phyloP scores from a whole-genome alignment of 78 protist species.

The Chrysochromulina parva region DNA sequence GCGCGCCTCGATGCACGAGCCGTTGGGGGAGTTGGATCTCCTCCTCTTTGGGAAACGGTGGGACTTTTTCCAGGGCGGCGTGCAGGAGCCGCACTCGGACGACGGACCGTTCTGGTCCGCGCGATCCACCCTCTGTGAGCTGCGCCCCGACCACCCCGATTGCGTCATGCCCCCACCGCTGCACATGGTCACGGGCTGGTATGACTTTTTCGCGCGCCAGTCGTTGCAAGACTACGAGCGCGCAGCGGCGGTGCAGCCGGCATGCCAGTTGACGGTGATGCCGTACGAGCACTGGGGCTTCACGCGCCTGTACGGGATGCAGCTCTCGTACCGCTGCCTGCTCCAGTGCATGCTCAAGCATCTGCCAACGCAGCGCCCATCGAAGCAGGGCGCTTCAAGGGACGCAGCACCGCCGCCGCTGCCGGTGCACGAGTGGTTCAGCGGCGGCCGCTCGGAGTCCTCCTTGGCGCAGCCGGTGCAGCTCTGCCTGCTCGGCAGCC shows the following conservation, averaged over 20 bases:
- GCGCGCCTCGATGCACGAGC: background rate
- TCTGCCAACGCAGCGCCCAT: background rate
- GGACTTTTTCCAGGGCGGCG: background rate
- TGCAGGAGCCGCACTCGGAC: background rate
- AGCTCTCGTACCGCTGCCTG: background rate
- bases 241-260: background rate
- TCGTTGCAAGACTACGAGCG: background rate
- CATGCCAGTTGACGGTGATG: background rate
- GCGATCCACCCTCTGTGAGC: background rate
- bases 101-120: background rate
- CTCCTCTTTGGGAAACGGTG: background rate
- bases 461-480: background rate
- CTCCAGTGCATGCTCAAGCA: background rate
- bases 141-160: background rate
- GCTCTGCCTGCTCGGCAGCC: background rate
- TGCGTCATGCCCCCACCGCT: background rate
- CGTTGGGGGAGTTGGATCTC: background rate
- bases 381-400: too few relatives aligned
- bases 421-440: background rate
- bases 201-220: background rate
- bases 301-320: background rate
- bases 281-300: conserved; percentile 1
- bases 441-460: background rate
- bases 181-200: background rate
- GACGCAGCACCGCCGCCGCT: background rate